Evolutionary conservation across 345 rosid species (phyloP).

Genomic region (Salix viminalis): DNA sequence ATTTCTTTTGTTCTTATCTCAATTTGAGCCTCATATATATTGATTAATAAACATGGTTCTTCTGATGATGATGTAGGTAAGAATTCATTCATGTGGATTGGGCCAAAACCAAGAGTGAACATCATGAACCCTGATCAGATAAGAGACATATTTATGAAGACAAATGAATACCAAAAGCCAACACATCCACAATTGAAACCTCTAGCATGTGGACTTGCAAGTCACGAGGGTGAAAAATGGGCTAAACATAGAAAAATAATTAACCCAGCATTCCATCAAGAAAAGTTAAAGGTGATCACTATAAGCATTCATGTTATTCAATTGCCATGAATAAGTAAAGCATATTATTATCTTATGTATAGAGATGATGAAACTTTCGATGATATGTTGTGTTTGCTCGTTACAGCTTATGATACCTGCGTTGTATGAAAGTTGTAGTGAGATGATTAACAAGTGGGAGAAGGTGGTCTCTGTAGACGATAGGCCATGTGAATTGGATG

Average conservation of each 20-base stretch:
- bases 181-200: slow-evolving; percentile 23
- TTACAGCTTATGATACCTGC: slow-evolving; percentile 34
- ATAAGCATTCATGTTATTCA: background rate
- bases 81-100: slow-evolving; percentile 35
- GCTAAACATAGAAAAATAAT: slow-evolving; percentile 41
- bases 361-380: too few relatives aligned
- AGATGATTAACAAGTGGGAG: slow-evolving; percentile 37
- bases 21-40: background rate
- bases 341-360: too few relatives aligned
- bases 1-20: too few relatives aligned
- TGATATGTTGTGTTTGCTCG: too few relatives aligned
- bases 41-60: background rate
- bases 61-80: slow-evolving; percentile 28
- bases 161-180: slow-evolving; percentile 28
- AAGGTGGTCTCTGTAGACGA: background rate
- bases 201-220: slow-evolving; percentile 31
- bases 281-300: slow-evolving; percentile 35
- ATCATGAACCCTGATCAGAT: slow-evolving; percentile 37
- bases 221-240: slow-evolving; percentile 44
- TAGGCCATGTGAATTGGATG: slow-evolving; percentile 28
- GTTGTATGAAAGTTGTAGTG: slow-evolving; percentile 18
- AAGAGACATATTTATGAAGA: slow-evolving; percentile 31
- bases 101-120: slow-evolving; percentile 40
- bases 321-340: background rate
- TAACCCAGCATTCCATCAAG: slow-evolving; percentile 48